Evolutionary conservation across 2,329 filamentous ascomycete species (phyloP), one percentile per base, ranked within the genome.

Genomic region (Colletotrichum aenigma): DNA sequence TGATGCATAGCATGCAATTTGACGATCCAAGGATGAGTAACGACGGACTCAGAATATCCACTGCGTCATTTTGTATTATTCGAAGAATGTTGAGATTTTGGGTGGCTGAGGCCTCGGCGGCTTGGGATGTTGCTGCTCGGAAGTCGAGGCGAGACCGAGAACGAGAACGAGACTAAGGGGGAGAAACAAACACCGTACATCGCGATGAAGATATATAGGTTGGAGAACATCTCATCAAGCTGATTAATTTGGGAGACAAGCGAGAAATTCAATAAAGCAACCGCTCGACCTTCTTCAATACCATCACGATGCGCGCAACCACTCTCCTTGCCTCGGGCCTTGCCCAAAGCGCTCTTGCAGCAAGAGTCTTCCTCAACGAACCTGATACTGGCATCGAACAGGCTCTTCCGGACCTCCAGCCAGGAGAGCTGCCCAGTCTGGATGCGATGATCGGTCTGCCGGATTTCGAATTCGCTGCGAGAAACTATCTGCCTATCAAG

Each of bases 401-500:
- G 3, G 80, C 81, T 38, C 81, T 88, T 58, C 79, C 81, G 38
- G 79, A 85, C 70, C 79, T 86, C 18, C 70, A 82, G 10, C 76
- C 76, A 1, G 85, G 84, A 58, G 34, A 79, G 43, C 82, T 90
- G 55, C 86, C 89, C 10, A 80, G 85, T 62, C 80, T 91, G 7
- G 80, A 83, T 13, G 79, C 82, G 66, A 85, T 91, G 56, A 81
- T 88, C 15, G 88, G 88, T 18, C 82, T 91, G 7, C 88, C 86
- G 1, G 89, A 91, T 82, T 91, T 91, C 78, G 88, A 91, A 55
- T 89, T 85, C 81, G 87, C 87, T 4, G 89, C 89, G 24, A 83
- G 88, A 69, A 85, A 86, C 67, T 86, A 87, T 77, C 84, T 91
- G 78, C 86, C 88, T 71, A 75, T 78, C 15, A 79, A 82, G 28